A percentile compares a stretch with the other conserved stretches of the same genome.
Conservation (phyloP, 768 basidiomycete species). For the Hygrophoropsis aurantiaca region DNA sequence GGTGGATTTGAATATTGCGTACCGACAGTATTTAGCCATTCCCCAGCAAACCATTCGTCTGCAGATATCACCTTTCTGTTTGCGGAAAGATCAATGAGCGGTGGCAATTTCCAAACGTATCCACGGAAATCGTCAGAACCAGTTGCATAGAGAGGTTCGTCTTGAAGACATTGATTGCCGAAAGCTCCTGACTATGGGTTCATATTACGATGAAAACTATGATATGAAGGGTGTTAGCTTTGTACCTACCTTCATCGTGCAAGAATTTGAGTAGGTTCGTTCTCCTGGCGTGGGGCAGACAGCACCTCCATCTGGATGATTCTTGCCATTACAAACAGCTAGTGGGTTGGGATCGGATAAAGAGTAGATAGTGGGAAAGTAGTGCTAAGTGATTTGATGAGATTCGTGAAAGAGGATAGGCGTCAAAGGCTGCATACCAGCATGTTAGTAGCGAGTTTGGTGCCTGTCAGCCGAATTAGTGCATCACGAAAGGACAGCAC, state of each 20-base stretch:
- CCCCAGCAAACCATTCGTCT: constrained; percentile 44
- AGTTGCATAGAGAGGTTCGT: constrained; percentile 62
- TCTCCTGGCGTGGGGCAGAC: constrained; percentile 42
- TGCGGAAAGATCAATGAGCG: constrained; percentile 40
- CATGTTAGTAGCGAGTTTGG: constrained; percentile 63
- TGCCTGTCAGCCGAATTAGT: constrained; percentile 40
- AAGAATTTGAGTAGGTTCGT: constrained; percentile 65
- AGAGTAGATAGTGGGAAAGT: constrained; percentile 68
- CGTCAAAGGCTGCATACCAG: constrained; percentile 45
- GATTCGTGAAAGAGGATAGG: constrained; percentile 1
- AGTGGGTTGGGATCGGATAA: constrained; percentile 68
- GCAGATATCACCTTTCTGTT: constrained; percentile 45
- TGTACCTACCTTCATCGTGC: constrained; percentile 71
- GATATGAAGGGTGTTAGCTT: not conserved
- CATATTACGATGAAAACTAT: constrained; percentile 1
- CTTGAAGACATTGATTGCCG: constrained; percentile 54
- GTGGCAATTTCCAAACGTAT: constrained; percentile 78
- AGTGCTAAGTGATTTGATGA: constrained; percentile 48
- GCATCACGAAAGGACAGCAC: constrained; percentile 1
- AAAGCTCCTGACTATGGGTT: constrained; percentile 68
- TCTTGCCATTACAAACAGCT: constrained; percentile 62
- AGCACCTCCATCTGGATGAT: constrained; percentile 55
- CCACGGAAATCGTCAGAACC: constrained; percentile 83
- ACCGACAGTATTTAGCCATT: constrained; percentile 30
- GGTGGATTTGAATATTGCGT: constrained; percentile 34